phyloP scores from a whole-genome alignment of 2,329 filamentous ascomycete genomes.

The Zelopaecilomyces penicillatus region DNA sequence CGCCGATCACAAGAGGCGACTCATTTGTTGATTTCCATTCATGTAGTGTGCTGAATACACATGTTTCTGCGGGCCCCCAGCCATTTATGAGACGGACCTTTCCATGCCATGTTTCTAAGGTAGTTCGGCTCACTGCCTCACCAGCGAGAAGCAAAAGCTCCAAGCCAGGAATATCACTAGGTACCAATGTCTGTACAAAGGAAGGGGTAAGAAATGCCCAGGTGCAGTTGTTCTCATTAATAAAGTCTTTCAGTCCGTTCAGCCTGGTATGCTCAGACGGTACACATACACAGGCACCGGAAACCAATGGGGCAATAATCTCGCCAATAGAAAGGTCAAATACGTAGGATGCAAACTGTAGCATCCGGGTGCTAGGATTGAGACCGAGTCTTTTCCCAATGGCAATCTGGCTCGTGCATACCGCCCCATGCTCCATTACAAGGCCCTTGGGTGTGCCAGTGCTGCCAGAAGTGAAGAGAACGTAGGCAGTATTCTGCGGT shows the following conservation, averaged over 20 bases:
- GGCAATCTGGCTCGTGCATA: constrained; percentile 1
- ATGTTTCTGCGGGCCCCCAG: constrained; percentile 9
- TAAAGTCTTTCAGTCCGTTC: constrained; percentile 2
- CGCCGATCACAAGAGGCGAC: not conserved
- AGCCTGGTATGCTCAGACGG: constrained; percentile 7
- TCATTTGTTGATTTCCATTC: constrained; percentile 1
- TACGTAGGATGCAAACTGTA: constrained; percentile 9
- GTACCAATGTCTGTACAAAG: constrained; percentile 12
- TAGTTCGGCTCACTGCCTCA: constrained; percentile 6
- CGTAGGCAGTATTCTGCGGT: constrained; percentile 1
- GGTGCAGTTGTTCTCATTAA: not conserved
- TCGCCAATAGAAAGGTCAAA: constrained; percentile 8
- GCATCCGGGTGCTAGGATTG: constrained; percentile 2
- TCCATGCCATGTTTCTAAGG: constrained; percentile 7
- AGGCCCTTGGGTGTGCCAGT: constrained; percentile 5
- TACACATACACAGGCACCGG: constrained; percentile 9
- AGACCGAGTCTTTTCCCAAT: constrained; percentile 1
- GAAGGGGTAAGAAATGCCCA: constrained; percentile 9
- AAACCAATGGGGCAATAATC: constrained; percentile 2
- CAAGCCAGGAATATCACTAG: constrained; percentile 5
- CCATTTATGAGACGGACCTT: constrained; percentile 7
- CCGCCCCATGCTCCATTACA: constrained; percentile 3
- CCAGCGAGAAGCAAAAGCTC: constrained; percentile 7
- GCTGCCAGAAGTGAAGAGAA: constrained; percentile 5
- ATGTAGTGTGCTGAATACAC: constrained; percentile 1